phyloP scores from a whole-genome alignment of 768 basidiomycete genomes.

The Xerocomellus amylosporus region DNA sequence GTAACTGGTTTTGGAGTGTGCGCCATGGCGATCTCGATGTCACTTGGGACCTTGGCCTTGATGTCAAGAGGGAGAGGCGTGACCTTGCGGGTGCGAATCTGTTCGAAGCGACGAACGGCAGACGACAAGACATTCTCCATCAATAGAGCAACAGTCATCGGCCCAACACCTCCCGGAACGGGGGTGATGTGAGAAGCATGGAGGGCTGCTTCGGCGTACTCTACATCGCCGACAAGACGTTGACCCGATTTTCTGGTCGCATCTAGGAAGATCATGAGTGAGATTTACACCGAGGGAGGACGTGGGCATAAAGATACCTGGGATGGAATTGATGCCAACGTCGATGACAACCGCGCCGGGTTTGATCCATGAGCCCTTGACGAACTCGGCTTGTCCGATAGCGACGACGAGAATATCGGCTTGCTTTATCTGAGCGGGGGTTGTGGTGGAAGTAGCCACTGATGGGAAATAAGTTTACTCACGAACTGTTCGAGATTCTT shows the following conservation, averaged over 20 bases:
- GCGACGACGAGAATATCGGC: conserved; percentile 96
- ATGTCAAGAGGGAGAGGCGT: conserved; percentile 78
- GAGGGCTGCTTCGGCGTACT: conserved; percentile 70
- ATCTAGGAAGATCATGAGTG: conserved; percentile 45
- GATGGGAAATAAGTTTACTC: conserved; percentile 29
- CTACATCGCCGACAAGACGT: conserved; percentile 94
- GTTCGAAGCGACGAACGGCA: conserved; percentile 78
- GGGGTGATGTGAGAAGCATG: conserved; percentile 93
- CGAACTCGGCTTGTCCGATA: conserved; percentile 89
- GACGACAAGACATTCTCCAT: conserved; percentile 92
- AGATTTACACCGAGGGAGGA: neutral
- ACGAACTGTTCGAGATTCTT: conserved; percentile 78
- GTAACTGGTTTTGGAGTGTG: conserved; percentile 90
- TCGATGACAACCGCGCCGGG: conserved; percentile 94
- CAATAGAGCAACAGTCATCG: conserved; percentile 99
- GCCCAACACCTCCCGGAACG: conserved; percentile 97
- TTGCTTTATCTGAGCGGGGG: conserved; percentile 57
- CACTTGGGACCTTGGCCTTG: conserved; percentile 85
- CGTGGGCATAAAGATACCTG: conserved; percentile 48
- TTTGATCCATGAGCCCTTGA: conserved; percentile 94
- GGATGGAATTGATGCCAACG: conserved; percentile 95
- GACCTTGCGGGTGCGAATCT: conserved; percentile 61
- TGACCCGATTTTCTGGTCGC: conserved; percentile 91
- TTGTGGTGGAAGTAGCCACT: conserved; percentile 1
- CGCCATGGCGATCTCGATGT: conserved; percentile 94